Conservation (phyloP, 2,329 filamentous ascomycete genomes). For the Colletotrichum aenigma region DNA sequence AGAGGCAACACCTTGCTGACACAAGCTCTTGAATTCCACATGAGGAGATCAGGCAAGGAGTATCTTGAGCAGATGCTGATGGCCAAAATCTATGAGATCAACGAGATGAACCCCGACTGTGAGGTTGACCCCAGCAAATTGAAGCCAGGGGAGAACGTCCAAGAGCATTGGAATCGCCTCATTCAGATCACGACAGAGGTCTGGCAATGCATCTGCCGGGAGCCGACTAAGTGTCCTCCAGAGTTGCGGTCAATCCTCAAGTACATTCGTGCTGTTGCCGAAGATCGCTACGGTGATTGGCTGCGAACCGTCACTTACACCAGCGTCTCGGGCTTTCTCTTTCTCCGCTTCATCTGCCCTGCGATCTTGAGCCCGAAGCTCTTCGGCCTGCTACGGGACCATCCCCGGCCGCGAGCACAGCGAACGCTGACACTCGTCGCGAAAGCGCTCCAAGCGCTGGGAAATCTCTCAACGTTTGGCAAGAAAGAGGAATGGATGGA, state of each 20-base stretch:
- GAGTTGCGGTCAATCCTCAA: conserved; percentile 87
- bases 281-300: conserved; percentile 94
- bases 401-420: conserved; percentile 82
- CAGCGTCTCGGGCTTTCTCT: conserved; percentile 92
- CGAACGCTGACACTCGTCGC: conserved; percentile 90
- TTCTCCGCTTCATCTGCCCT: conserved; percentile 93
- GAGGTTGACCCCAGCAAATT: conserved; percentile 92
- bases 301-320: conserved; percentile 89
- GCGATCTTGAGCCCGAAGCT: conserved; percentile 96
- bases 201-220: conserved; percentile 82
- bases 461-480: conserved; percentile 89
- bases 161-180: conserved; percentile 82
- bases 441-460: conserved; percentile 88
- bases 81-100: conserved; percentile 88
- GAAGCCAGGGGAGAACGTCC: conserved; percentile 68
- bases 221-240: conserved; percentile 75
- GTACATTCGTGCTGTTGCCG: conserved; percentile 89
- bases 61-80: conserved; percentile 87
- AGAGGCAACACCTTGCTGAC: conserved; percentile 93
- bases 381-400: conserved; percentile 83
- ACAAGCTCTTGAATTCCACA: conserved; percentile 91
- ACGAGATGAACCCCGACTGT: conserved; percentile 87
- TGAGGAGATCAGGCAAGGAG: conserved; percentile 91
- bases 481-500: conserved; percentile 99
- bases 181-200: conserved; percentile 79